Evolutionary conservation across 441 rosid genomes (phyloP), one percentile per base, ranked within the genome.

Genomic region (Corymbia citriodora): DNA sequence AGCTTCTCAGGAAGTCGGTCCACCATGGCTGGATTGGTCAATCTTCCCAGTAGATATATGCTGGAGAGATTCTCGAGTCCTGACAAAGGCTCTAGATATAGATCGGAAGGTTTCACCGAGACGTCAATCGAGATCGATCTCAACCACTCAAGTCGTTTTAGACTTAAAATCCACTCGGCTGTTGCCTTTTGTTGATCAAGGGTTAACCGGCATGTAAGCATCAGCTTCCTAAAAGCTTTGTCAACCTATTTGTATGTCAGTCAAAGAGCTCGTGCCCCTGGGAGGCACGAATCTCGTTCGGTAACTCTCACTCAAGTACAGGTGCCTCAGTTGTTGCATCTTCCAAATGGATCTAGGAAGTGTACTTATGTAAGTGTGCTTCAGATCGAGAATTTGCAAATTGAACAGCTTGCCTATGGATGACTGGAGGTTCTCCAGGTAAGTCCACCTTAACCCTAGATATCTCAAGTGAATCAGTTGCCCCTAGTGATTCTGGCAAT

Each of bases 371-470:
- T 87, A 88, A 15, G 91, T 87, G 57, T 89, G 88, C 21, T 88
- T 82, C 65, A 91, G 88, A 88, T 89, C 92, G 40, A 91, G 86
- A 82, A 89, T 88, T 49, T 68, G 91, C 91, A 91, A 85, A 27
- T 86, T 82, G 61, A 33, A 54, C 55, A 91, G 92, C 33, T 83
- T 50, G 89, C 19, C 61, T 53, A 81, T 79, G 55, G 90, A 87
- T 79, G 89, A 87, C 6, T 90, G 91, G n/a, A 91, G 91, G 87
- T 9, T 74, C 89, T 88, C 88, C 49, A 88, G 88, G 91, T 91
- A 89, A 49, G 92, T 88, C 72, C 88, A 63, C 55, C 55, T 79
- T 27, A 91, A 85, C 53, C 59, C 79, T 33, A 91, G 63, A 88
- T 88, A 91, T 79, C 92, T 89, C 59, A 89, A 55, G 74, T 88